Base-by-base conservation (phyloP, 805 yeast genomes). In the Yamadazyma olivae region DNA sequence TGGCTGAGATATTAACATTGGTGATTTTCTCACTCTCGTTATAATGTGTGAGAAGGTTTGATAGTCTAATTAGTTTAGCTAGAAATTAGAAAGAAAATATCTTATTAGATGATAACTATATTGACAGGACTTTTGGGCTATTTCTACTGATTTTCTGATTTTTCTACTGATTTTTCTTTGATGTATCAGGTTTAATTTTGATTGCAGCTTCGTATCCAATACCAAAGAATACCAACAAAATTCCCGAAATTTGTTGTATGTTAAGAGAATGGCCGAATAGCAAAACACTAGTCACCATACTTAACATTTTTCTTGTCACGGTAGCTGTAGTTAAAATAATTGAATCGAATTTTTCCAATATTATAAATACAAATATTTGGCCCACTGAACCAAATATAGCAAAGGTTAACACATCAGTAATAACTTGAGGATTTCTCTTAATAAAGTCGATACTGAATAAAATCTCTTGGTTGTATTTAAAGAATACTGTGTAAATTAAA, bases 261-360 rank as follows among this genome's bases (percentile, higher is more conserved):
- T 63, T 68, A 45, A 93, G 71, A 4, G 57, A 54, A 55, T 93
- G 97, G n/a, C 93, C 91, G 61, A 88, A 91, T 44, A 91, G 64
- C 3, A 87, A 57, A 33, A 93, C 96, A 51, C 95, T 84, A 35
- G 91, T 61, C 22, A 89, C 71, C 98, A 93, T 91, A 26, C 97
- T 88, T 32, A 89, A 67, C 96, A 93, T 91, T 54, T 93, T 93
- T 49, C 99, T 74, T 1, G 99, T 91, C 7, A 93, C 97, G 0
- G 98, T 93, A 13, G 95, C 91, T 27, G 96, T 91, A 19, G 91
- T 89, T 36, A 93, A 67, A 0, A 85, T 75, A 41, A 93, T 65
- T 2, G 96, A 87, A 32, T 91, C 96, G 54, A 86, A 93, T 39
- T 77, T 72, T 48, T 87, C 93, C 30, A 93, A 64, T 2, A 95